Percentiles rank a stretch among this genome's conserved stretches.
These are phyloP conservation scores for Hypericum androsaemum DNA, from an alignment of 345 rosid species.

Conservation along the genomic window DNA sequence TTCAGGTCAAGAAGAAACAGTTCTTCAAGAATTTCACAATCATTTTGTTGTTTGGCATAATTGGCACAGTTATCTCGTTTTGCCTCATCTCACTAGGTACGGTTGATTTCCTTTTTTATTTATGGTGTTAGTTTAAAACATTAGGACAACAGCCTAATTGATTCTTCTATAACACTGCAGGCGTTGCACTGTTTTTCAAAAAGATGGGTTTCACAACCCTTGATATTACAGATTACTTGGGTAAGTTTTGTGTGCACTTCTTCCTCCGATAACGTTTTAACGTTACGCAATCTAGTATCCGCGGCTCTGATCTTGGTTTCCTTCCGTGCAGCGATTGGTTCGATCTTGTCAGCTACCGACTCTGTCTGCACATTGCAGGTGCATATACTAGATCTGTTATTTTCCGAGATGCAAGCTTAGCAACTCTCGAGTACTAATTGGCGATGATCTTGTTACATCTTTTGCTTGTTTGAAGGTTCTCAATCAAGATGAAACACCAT, in stretches of 20 bases:
- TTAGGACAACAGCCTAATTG: conserved; percentile 3
- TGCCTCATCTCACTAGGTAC: conserved; percentile 55
- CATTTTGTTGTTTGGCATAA: conserved; percentile 53
- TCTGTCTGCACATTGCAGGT: too few relatives aligned
- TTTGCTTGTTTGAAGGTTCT: too few relatives aligned
- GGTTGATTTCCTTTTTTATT: neutral
- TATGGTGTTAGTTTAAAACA: neutral
- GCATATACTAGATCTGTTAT: too few relatives aligned
- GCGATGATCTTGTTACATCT: too few relatives aligned
- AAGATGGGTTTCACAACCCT: conserved; percentile 37
- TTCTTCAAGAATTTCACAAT: conserved; percentile 64
- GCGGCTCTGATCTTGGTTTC: too few relatives aligned
- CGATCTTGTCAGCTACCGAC: too few relatives aligned
- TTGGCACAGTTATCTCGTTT: conserved; percentile 62
- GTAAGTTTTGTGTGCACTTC: neutral
- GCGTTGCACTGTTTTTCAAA: conserved; percentile 30
- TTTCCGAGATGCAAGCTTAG: too few relatives aligned
- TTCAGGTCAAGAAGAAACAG: conserved; percentile 74
- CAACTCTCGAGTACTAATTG: too few relatives aligned
- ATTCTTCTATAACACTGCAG: conserved; percentile 20
- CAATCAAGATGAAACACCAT: too few relatives aligned
- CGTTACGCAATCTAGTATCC: too few relatives aligned
- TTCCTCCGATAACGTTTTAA: too few relatives aligned
- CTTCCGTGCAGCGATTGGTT: too few relatives aligned
- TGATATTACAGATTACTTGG: conserved; percentile 8